These are phyloP conservation scores for Rhexocercosporidium sp. DNA, from an alignment of 2,329 filamentous ascomycete genomes.

Conservation along the genomic window DNA sequence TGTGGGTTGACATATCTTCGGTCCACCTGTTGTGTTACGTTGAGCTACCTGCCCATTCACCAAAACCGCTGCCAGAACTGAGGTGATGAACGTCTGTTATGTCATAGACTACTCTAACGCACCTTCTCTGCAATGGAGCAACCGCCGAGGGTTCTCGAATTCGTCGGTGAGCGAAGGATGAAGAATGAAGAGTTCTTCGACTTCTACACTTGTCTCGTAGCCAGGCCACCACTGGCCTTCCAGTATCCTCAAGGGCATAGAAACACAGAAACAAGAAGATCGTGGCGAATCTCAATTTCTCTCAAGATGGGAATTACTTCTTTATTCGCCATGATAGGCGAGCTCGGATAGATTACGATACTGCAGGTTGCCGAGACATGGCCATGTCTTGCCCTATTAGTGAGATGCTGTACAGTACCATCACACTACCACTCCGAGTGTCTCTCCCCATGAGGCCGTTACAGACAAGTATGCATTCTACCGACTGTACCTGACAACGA, in stretches of 20 bases:
- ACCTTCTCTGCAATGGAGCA: not conserved
- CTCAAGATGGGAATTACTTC: not conserved
- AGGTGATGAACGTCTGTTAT: not conserved
- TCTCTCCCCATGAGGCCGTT: not conserved
- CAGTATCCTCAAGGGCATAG: not conserved
- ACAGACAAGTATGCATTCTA: not conserved
- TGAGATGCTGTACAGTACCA: not conserved
- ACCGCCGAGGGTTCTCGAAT: not conserved
- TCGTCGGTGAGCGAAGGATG: not conserved
- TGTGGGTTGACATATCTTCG: not conserved
- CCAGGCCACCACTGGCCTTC: not conserved
- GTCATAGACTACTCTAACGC: not conserved
- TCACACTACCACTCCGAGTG: not conserved
- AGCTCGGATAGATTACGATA: not conserved
- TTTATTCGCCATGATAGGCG: not conserved
- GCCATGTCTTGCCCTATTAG: not conserved
- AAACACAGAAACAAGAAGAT: not conserved
- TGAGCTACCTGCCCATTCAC: not conserved
- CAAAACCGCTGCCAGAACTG: not conserved
- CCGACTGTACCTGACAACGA: not conserved
- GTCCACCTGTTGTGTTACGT: not conserved
- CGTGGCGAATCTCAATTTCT: not conserved
- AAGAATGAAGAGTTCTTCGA: not conserved
- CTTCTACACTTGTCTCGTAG: too few species aligned
- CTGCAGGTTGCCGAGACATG: conserved; percentile 7